Evolutionary conservation across 1,284 basidiomycete genomes (phyloP).

Genomic region (Entoloma clypeatum): DNA sequence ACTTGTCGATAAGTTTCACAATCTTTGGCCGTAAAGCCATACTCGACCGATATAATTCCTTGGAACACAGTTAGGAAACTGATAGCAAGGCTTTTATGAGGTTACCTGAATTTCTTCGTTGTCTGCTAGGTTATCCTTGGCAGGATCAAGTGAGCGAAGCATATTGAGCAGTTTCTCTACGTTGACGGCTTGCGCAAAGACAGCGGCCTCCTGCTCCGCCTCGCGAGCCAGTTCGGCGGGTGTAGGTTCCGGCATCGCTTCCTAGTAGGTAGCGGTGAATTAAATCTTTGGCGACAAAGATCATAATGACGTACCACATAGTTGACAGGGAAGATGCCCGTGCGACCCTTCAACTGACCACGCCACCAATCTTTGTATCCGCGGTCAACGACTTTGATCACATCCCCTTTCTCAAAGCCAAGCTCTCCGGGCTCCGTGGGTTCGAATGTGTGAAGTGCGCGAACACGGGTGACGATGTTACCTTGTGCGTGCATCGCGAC

Average conservation of each 20-base stretch:
- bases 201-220: conserved; percentile 84
- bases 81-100: neutral
- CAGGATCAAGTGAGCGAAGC: conserved; percentile 74
- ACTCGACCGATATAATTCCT: conserved; percentile 89
- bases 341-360: conserved; percentile 87
- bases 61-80: conserved; percentile 1
- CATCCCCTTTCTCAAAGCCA: conserved; percentile 88
- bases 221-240: conserved; percentile 78
- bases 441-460: conserved; percentile 89
- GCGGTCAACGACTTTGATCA: conserved; percentile 94
- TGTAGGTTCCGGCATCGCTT: conserved; percentile 86
- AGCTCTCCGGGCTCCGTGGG: conserved; percentile 90
- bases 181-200: conserved; percentile 81
- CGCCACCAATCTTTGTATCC: conserved; percentile 99
- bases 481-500: conserved; percentile 29
- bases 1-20: conserved; percentile 95
- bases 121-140: conserved; percentile 84
- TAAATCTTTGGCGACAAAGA: conserved; percentile 1
- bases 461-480: conserved; percentile 74
- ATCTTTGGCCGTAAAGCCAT: conserved; percentile 92
- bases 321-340: conserved; percentile 98
- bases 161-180: conserved; percentile 87
- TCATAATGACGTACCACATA: conserved; percentile 71
- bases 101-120: conserved; percentile 89
- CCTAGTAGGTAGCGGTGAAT: conserved; percentile 42